Evolutionary conservation across 2,329 filamentous ascomycete species (phyloP).

Genomic region (Tolypocladium tundrense): DNA sequence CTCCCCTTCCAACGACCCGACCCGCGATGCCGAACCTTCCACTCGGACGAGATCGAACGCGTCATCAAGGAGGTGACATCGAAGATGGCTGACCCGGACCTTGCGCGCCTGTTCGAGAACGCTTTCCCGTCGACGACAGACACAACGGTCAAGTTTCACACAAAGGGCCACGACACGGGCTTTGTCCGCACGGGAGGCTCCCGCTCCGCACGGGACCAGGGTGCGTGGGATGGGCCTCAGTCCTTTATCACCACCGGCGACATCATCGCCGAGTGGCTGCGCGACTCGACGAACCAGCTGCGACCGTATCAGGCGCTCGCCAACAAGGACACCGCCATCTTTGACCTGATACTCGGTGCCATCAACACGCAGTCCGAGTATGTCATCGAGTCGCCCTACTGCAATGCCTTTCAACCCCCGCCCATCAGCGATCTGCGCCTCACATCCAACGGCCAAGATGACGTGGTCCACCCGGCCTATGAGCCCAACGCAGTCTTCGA

Average conservation of each 20-base stretch:
- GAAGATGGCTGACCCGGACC: conserved; percentile 72
- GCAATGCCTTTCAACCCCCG: conserved; percentile 96
- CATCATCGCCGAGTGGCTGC: conserved; percentile 86
- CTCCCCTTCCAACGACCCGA: conserved; percentile 83
- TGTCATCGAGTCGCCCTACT: conserved; percentile 90
- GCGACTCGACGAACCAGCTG: conserved; percentile 89
- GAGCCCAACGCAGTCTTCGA: conserved; percentile 84
- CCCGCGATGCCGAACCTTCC: conserved; percentile 76
- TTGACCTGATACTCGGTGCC: conserved; percentile 75
- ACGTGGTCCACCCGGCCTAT: conserved; percentile 76
- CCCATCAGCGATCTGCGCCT: conserved; percentile 65
- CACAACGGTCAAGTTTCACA: conserved; percentile 83
- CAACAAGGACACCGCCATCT: conserved; percentile 68
- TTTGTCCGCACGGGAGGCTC: conserved; percentile 24
- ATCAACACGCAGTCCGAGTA: conserved; percentile 96
- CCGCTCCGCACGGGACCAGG: conserved; percentile 31
- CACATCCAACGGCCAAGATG: conserved; percentile 70
- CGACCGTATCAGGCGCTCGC: conserved; percentile 81
- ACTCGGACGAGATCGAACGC: conserved; percentile 74
- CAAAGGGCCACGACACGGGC: conserved; percentile 41
- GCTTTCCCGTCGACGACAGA: conserved; percentile 80
- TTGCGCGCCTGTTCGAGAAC: conserved; percentile 90
- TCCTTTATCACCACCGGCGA: conserved; percentile 91
- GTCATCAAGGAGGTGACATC: conserved; percentile 76
- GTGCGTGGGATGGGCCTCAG: conserved; percentile 73